Evolutionary conservation across 169 alveolate species (phyloP), one percentile per base, ranked within the genome.

Genomic region (Eimeria tenella): DNA sequence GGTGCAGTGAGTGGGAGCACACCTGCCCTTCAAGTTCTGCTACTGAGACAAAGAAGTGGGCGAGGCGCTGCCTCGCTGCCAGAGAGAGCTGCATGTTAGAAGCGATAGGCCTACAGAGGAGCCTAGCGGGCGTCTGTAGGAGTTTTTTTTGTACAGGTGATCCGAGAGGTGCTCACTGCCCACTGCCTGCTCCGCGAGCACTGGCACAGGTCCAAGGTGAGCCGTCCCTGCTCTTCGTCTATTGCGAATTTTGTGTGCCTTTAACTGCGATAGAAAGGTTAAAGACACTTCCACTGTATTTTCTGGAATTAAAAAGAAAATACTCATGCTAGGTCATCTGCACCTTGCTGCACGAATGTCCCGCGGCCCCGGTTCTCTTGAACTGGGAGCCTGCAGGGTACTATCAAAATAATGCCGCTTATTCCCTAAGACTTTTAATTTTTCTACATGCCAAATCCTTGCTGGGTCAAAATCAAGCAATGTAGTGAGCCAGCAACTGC

Each of bases 21-120:
- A 84, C 92, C 92, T 84, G 81, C 63, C 81, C 92, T 63, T 84
- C 92, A 63, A 60, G 81, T 21, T 84, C 92, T 1, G 92, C 92
- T 60, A 63, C 92, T 23, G 92, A 60, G 65, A 63, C 55, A 50
- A 84, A 84, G 81, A 84, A 84, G 81, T 84, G 81, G 63, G 92
- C 92, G 81, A 84, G 92, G 92, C 79, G 92, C 81, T 60, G 77
- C 81, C 92, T 84, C 81, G 92, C 92, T 21, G 63, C n/a, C 62
- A 84, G 50, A 7, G 92, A 84, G 21, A 84, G 92, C 92, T 56
- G 92, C 92, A 84, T 84, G n/a, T 62, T 84, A 3, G 55, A 5
- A 3, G 9, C 52, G 49, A 84, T 84, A 62, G 31, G 75, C 31
- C 62, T 17, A 58, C 52, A 56, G 65, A 23, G 11, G 21, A 60